A percentile compares a stretch with the other conserved stretches of the same genome.
Evolutionary conservation across 2,329 filamentous ascomycete genomes (phyloP).

Genomic region (Fusarium azukiicola): DNA sequence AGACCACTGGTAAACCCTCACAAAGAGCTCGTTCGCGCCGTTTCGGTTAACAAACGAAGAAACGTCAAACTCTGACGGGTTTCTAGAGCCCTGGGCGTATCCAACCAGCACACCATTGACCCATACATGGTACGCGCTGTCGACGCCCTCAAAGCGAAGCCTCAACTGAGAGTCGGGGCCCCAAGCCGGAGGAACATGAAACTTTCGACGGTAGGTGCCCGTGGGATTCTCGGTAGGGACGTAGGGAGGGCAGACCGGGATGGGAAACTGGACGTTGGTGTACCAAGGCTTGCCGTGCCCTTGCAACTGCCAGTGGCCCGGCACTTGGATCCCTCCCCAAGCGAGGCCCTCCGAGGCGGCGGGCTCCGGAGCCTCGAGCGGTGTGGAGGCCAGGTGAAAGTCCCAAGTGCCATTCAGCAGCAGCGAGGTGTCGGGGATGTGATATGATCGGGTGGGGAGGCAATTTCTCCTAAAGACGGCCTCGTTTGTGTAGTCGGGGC

Average conservation of each 20-base stretch:
- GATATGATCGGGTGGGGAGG: constrained; percentile 74
- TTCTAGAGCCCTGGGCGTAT: constrained; percentile 85
- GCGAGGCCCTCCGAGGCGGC: constrained; percentile 73
- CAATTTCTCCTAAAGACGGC: constrained; percentile 75
- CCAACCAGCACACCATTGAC: constrained; percentile 83
- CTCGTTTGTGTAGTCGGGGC: constrained; percentile 73
- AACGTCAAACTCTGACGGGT: constrained; percentile 86
- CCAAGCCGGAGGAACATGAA: constrained; percentile 74
- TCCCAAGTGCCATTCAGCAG: constrained; percentile 78
- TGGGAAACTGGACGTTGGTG: constrained; percentile 84
- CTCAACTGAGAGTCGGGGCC: constrained; percentile 75
- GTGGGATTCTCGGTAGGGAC: constrained; percentile 83
- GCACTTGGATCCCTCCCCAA: constrained; percentile 75
- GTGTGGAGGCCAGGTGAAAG: constrained; percentile 73
- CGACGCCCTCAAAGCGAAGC: constrained; percentile 86
- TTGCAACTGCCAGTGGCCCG: constrained; percentile 86
- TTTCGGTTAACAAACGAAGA: constrained; percentile 68
- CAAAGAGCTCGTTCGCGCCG: constrained; percentile 75
- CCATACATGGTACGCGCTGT: constrained; percentile 86
- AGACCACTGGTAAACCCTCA: constrained; percentile 86
- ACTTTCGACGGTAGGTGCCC: constrained; percentile 79
- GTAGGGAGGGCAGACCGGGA: constrained; percentile 82
- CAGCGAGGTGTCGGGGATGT: constrained; percentile 72
- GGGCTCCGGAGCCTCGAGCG: constrained; percentile 67
- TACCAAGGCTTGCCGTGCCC: constrained; percentile 84